Conservation (phyloP, 306 rosid genomes). For the Malus sieversii region DNA sequence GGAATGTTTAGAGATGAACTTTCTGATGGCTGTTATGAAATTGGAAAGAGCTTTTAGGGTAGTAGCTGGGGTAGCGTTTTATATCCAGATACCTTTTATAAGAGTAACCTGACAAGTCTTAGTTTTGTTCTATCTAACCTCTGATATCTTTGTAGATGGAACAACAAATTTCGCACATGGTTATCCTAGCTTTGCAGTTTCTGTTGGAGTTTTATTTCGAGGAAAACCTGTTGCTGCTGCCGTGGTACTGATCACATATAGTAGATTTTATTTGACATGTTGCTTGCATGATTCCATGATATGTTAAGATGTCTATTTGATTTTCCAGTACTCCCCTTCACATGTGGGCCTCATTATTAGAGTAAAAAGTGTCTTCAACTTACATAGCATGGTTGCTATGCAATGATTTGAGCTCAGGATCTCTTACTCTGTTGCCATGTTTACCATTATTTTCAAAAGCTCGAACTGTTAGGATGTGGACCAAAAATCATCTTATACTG, state of each 20-base stretch:
- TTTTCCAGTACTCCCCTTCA: not conserved
- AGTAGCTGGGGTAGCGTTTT: not conserved
- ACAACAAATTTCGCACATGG: conserved; percentile 95
- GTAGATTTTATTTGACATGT: not conserved
- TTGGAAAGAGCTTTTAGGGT: not conserved
- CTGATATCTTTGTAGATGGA: conserved; percentile 54
- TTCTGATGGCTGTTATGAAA: not conserved
- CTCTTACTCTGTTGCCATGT: not conserved
- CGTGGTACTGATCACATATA: conserved; percentile 47
- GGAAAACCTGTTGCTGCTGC: conserved; percentile 94
- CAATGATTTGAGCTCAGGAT: not conserved
- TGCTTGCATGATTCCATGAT: not conserved
- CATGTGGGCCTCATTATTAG: not conserved
- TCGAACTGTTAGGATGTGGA: not conserved
- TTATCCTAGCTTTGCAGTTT: conserved; percentile 91
- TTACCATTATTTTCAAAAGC: not conserved
- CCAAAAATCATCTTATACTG: not conserved
- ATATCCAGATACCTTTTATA: not conserved
- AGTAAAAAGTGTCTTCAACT: not conserved
- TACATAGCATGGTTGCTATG: not conserved
- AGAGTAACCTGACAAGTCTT: not conserved
- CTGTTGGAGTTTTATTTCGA: conserved; percentile 77
- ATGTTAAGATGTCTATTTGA: not conserved
- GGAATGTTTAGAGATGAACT: not conserved
- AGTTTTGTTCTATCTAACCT: conserved; percentile 20